phyloP scores from a whole-genome alignment of 306 rosid species.

The Quercus ilex region DNA sequence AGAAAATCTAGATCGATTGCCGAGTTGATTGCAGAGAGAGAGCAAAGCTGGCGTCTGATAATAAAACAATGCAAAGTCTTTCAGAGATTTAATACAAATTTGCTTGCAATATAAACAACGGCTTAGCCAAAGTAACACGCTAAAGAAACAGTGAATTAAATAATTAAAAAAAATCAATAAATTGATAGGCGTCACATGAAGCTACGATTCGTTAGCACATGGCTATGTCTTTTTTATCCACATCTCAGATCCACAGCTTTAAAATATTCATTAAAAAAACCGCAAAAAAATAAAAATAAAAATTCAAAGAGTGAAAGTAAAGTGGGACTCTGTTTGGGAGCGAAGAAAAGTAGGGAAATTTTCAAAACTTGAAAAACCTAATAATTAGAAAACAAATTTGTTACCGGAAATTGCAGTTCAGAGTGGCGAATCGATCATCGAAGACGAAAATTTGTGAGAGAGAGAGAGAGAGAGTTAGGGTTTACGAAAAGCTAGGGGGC shows the following conservation, averaged over 20 bases:
- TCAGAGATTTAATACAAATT: conserved; percentile 20
- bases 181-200: conserved; percentile 38
- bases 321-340: not conserved
- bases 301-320: not conserved
- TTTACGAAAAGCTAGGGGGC: conserved; percentile 38
- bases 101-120: conserved; percentile 28
- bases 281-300: not conserved
- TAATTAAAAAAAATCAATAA: conserved; percentile 15
- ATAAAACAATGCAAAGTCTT: conserved; percentile 16
- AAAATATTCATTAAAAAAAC: conserved; percentile 1
- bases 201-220: conserved; percentile 47
- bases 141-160: conserved; percentile 32
- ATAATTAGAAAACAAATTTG: not conserved
- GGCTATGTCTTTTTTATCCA: conserved; percentile 30
- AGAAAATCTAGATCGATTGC: conserved; percentile 43
- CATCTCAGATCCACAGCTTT: conserved; percentile 41
- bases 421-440: conserved; percentile 8
- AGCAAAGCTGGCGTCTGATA: conserved; percentile 52
- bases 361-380: not conserved
- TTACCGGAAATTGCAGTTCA: conserved; percentile 24
- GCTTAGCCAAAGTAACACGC: conserved; percentile 35
- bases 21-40: conserved; percentile 24
- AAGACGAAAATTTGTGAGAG: conserved; percentile 13
- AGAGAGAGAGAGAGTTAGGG: not conserved
- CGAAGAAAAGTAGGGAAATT: conserved; percentile 4